phyloP scores from a whole-genome alignment of 139 green algal genomes.

The Eudorina sp. region DNA sequence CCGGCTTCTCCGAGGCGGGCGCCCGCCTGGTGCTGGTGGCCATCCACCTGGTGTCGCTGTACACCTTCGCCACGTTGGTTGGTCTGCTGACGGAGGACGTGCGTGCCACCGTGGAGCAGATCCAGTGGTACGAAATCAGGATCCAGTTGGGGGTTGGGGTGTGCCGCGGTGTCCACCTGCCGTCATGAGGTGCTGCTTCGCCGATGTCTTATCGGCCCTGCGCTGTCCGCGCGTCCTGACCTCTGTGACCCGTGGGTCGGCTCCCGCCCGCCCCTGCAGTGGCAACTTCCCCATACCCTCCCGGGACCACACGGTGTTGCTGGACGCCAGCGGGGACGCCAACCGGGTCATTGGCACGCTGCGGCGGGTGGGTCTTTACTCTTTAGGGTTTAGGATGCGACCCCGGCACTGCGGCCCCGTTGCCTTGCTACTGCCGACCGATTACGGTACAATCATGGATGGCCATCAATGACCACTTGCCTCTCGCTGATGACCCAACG shows the following conservation, averaged over 20 bases:
- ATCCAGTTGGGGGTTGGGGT: too few relatives aligned
- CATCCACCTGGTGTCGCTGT: conserved; percentile 28
- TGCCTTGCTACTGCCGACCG: too few relatives aligned
- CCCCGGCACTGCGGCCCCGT: too few relatives aligned
- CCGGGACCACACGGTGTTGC: neutral
- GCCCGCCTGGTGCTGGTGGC: neutral
- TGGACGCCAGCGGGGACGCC: neutral
- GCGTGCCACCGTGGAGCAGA: conserved; percentile 13
- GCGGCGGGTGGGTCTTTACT: neutral
- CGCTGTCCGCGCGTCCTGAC: too few relatives aligned
- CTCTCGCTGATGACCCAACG: too few relatives aligned
- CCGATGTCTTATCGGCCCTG: neutral
- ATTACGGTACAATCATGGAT: too few relatives aligned
- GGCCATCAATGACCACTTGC: too few relatives aligned
- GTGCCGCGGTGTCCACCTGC: too few relatives aligned
- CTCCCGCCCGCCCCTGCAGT: neutral
- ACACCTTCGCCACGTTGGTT: conserved; percentile 37
- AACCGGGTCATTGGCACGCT: neutral
- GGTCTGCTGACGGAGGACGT: conserved; percentile 46
- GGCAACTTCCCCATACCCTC: conserved; percentile 42
- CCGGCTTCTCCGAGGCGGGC: neutral
- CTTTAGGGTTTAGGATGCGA: too few relatives aligned
- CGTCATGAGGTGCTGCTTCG: too few relatives aligned
- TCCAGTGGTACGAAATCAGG: neutral
- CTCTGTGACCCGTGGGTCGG: too few relatives aligned